Evolutionary conservation across 306 rosid species (phyloP).

Genomic region (Dalbergia cochinchinensis): DNA sequence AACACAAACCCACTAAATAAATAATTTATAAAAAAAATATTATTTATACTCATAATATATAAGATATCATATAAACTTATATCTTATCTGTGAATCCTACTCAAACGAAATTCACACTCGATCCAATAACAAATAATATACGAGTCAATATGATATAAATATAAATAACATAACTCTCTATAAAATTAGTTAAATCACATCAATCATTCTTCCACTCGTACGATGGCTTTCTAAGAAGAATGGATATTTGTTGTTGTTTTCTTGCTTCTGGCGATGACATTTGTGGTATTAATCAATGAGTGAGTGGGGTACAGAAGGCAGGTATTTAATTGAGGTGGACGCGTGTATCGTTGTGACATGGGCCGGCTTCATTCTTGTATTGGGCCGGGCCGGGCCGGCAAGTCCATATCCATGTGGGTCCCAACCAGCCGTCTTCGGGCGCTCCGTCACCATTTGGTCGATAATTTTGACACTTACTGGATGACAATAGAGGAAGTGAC

Average conservation of each 20-base stretch:
- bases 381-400: constrained; percentile 40
- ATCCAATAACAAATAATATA: no score
- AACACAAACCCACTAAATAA: not conserved
- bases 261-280: not conserved
- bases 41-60: no score
- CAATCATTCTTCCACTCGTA: not conserved
- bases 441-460: no score
- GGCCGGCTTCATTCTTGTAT: constrained; percentile 33
- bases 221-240: not conserved
- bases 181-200: not conserved
- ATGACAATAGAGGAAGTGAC: not conserved
- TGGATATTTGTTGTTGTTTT: not conserved
- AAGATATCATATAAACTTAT: no score
- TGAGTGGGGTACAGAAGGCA: not conserved
- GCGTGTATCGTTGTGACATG: constrained; percentile 27
- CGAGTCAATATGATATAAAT: no score
- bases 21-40: not conserved
- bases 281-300: not conserved
- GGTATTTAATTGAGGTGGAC: constrained; percentile 15
- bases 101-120: no score
- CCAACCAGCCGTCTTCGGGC: constrained; percentile 8
- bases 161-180: no score
- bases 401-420: not conserved
- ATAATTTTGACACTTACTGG: not conserved
- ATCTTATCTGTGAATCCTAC: no score